Evolutionary conservation across 148 eudicot species (phyloP).

Genomic region (Rhododendron griersonianum): DNA sequence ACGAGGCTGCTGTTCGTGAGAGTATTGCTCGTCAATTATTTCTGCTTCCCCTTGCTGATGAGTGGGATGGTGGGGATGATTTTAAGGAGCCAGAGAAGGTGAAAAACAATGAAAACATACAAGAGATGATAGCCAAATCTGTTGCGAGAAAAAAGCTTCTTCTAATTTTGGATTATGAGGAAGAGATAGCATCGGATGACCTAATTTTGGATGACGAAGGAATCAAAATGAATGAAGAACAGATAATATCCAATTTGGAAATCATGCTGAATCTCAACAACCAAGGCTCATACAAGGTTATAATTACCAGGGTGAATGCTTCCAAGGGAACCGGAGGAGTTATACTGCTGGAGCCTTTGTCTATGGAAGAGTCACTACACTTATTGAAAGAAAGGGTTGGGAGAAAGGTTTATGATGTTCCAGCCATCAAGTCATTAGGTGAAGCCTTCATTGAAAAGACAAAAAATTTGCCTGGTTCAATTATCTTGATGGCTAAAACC

Average conservation of each 20-base stretch:
- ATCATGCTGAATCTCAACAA: background rate
- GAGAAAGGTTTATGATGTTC: background rate
- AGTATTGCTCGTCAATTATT: conserved; percentile 1
- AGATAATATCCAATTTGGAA: background rate
- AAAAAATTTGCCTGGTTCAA: conserved; percentile 4
- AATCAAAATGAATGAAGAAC: background rate
- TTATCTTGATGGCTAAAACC: conserved; percentile 19
- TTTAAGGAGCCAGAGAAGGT: background rate
- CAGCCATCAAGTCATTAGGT: background rate
- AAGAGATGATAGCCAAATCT: background rate
- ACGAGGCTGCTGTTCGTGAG: background rate
- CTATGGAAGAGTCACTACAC: background rate
- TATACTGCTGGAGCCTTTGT: background rate
- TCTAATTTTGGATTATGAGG: conserved; percentile 5
- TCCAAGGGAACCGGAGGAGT: background rate
- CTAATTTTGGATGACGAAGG: background rate
- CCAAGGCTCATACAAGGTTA: background rate
- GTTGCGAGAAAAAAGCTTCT: background rate
- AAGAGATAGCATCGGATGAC: background rate
- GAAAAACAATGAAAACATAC: background rate
- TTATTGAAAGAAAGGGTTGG: conserved; percentile 7
- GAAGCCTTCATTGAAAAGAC: conserved; percentile 1
- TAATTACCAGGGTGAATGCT: background rate
- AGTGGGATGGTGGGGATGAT: background rate
- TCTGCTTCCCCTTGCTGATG: conserved; percentile 3